Conservation (phyloP, 163 green algal species). For the Scenedesmus sp. region DNA sequence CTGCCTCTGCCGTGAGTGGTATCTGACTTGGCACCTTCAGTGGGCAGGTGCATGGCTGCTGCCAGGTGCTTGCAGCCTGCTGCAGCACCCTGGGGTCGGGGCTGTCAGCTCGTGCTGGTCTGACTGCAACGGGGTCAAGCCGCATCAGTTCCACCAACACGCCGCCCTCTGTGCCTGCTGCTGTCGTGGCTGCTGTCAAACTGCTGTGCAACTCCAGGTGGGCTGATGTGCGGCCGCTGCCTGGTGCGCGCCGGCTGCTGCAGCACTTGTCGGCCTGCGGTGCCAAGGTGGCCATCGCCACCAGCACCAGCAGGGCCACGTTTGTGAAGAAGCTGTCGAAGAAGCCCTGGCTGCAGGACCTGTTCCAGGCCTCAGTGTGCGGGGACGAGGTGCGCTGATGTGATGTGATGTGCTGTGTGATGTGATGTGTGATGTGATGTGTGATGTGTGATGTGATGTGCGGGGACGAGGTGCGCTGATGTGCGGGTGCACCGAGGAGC, state of each 20-base stretch:
- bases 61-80: conserved; percentile 84
- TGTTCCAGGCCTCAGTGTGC: conserved; percentile 71
- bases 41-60: conserved; percentile 84
- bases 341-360: conserved; percentile 62
- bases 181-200: too few species aligned
- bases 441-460: too few species aligned
- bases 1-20: too few species aligned
- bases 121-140: too few species aligned
- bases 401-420: too few species aligned
- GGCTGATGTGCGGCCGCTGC: conserved; percentile 81
- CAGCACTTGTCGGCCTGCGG: conserved; percentile 74
- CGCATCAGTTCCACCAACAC: too few species aligned
- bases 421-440: too few species aligned
- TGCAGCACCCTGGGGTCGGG: too few species aligned
- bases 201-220: conserved; percentile 70
- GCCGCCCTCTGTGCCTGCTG: conserved; percentile 53
- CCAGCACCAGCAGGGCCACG: conserved; percentile 78
- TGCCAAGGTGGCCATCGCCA: conserved; percentile 86
- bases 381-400: conserved; percentile 82
- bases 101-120: too few species aligned
- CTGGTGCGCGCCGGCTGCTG: conserved; percentile 86
- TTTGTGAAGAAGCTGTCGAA: conserved; percentile 81
- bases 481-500: too few species aligned
- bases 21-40: too few species aligned
- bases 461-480: conserved; percentile 69